Conservation (phyloP, 169 alveolate genomes). For the Blepharisma undulans region DNA sequence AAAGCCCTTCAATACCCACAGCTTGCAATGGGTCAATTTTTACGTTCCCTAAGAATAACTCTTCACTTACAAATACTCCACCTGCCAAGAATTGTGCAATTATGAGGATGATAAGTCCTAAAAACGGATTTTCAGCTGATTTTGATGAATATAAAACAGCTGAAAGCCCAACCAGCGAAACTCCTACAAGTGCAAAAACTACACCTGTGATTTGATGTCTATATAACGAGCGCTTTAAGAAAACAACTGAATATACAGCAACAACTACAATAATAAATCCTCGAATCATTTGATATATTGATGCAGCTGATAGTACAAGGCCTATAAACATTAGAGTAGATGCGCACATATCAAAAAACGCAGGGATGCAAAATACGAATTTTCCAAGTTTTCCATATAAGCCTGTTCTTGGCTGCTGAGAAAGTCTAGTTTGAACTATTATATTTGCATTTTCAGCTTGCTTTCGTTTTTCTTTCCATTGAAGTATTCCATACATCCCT, state of each 20-base stretch:
- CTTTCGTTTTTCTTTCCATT: background rate
- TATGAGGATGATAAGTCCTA: conserved; percentile 55
- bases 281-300: conserved; percentile 68
- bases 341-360: conserved; percentile 64
- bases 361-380: conserved; percentile 59
- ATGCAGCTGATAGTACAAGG: conserved; percentile 60
- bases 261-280: conserved; percentile 74
- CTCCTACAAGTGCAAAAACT: conserved; percentile 54
- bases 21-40: conserved; percentile 43
- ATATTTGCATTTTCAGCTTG: background rate
- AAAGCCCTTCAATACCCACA: conserved; percentile 62
- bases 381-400: background rate
- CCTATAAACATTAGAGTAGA: conserved; percentile 74
- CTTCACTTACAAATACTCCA: conserved; percentile 56
- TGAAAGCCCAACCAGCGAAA: conserved; percentile 62
- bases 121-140: conserved; percentile 37
- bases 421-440: background rate
- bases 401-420: background rate
- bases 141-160: conserved; percentile 31
- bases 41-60: conserved; percentile 40
- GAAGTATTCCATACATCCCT: background rate
- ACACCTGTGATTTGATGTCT: conserved; percentile 66
- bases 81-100: conserved; percentile 61
- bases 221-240: conserved; percentile 56
- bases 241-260: conserved; percentile 53